Conservation (phyloP, 768 basidiomycete species). For the Trametes punicea region DNA sequence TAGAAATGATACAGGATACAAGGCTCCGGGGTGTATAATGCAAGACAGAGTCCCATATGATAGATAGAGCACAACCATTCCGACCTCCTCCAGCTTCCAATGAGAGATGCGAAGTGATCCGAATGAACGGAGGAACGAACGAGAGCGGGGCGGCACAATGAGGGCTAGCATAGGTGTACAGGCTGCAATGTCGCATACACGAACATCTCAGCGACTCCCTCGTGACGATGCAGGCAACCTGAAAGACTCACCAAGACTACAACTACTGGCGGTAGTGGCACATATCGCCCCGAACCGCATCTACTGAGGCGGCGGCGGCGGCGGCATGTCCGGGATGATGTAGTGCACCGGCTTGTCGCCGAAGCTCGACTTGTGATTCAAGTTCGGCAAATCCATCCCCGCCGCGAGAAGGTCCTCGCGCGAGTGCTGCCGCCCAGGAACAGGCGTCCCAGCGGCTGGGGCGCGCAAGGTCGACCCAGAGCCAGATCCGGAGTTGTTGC, state of each 20-base stretch:
- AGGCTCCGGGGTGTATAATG: not conserved
- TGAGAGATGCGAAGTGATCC: not conserved
- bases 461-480: conserved; percentile 18
- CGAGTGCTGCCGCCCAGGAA: conserved; percentile 16
- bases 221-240: not conserved
- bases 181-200: not conserved
- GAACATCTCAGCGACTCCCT: not conserved
- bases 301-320: conserved; percentile 10
- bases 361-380: conserved; percentile 32
- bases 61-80: conserved; percentile 3
- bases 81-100: not conserved
- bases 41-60: conserved; percentile 12
- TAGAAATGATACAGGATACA: not conserved
- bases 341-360: conserved; percentile 30
- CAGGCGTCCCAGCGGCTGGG: conserved; percentile 2
- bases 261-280: conserved; percentile 5
- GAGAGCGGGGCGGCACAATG: not conserved
- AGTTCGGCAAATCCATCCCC: conserved; percentile 17
- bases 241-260: conserved; percentile 2
- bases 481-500: conserved; percentile 10
- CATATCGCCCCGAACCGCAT: conserved; percentile 4
- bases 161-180: conserved; percentile 6
- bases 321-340: conserved; percentile 30
- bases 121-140: not conserved
- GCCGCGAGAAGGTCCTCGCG: conserved; percentile 23